Percentiles rank a stretch among this genome's conserved stretches.
These are phyloP conservation scores for Cutaneotrichosporon cutaneum DNA, from an alignment of 1,284 basidiomycete species.

Conservation along the genomic window DNA sequence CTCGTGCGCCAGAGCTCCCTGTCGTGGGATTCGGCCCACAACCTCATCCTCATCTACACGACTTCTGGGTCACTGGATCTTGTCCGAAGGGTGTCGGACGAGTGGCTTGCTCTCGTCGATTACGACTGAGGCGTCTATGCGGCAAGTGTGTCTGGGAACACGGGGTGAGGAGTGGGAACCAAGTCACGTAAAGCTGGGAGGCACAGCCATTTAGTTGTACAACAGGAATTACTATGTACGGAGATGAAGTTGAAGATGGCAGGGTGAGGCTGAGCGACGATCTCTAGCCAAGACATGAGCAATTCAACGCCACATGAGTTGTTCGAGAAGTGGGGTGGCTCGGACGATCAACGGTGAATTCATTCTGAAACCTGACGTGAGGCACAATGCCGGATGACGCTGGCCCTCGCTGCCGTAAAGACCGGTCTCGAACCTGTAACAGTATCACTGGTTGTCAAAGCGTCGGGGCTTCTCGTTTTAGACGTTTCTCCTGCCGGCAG, in stretches of 20 bases:
- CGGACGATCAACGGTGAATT: too few species aligned
- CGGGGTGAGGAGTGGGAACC: neutral
- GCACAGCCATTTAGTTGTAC: neutral
- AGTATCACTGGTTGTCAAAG: too few species aligned
- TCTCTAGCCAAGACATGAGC: too few species aligned
- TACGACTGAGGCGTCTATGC: neutral
- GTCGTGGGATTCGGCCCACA: slow-evolving; percentile 76
- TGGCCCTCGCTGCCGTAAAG: too few species aligned
- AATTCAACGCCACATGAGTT: too few species aligned
- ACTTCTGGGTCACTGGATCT: slow-evolving; percentile 69
- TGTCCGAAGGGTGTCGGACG: slow-evolving; percentile 47
- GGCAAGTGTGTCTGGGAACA: neutral
- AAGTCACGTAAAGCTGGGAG: neutral
- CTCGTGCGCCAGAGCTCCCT: slow-evolving; percentile 54
- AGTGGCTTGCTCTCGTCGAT: slow-evolving; percentile 43
- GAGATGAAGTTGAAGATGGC: neutral
- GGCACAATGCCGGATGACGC: neutral
- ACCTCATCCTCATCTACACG: slow-evolving; percentile 76
- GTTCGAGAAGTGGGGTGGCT: too few species aligned
- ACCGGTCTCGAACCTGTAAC: too few species aligned
- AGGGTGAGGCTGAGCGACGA: neutral
- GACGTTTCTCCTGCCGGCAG: too few species aligned
- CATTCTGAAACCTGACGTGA: neutral
- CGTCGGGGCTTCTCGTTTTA: too few species aligned
- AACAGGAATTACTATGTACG: neutral